Evolutionary conservation across 2,329 filamentous ascomycete genomes (phyloP), one percentile per base, ranked within the genome.

Genomic region (Colletotrichum aenigma): DNA sequence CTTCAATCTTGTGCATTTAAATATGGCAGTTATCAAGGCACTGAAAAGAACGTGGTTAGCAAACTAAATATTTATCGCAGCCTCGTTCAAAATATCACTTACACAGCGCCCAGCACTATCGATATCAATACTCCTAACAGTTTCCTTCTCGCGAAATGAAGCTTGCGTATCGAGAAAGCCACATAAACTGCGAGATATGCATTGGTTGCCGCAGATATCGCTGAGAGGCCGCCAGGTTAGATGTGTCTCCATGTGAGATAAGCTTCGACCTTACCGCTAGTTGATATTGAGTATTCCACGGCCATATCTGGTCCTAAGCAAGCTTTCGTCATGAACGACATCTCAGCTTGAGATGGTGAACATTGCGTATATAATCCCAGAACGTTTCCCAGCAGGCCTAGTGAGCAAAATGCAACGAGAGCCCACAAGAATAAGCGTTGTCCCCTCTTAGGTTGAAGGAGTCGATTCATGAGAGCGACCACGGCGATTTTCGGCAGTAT

Each of bases 121-220:
- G 86, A 82, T 38, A 78, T 76, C 1, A 80, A 80, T 2, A 88
- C 72, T 1, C 82, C 85, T 4, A 87, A 48, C 77, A 87, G 87
- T 79, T 87, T 87, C 69, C 80, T 81, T 16, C 82, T 75, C 12
- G 82, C 81, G 76, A 88, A 81, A 43, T 86, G 84, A 9, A 87
- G 78, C 10, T 79, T 79, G 21, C 77, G 84, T 0, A 88, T 79
- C 0, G 87, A 81, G 2, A 84, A 62, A 3, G 83, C 82, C 0
- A 86, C 85, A 38, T 87, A 87, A 1, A 86, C 72, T 21, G 86
- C 85, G 9, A 88, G 81, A 65, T 87, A 87, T 1, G 87, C 78
- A 74, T 87, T 75, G 5, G 73, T 75, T 28, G 43, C 73, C 15
- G 73, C 73, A 3, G 73, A 75, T 28, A 75, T 75, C 7, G 26